A percentile compares a stretch with the other conserved stretches of the same genome.
Conservation (phyloP, 177 flowering plant genomes). For the Vitis hybrid region DNA sequence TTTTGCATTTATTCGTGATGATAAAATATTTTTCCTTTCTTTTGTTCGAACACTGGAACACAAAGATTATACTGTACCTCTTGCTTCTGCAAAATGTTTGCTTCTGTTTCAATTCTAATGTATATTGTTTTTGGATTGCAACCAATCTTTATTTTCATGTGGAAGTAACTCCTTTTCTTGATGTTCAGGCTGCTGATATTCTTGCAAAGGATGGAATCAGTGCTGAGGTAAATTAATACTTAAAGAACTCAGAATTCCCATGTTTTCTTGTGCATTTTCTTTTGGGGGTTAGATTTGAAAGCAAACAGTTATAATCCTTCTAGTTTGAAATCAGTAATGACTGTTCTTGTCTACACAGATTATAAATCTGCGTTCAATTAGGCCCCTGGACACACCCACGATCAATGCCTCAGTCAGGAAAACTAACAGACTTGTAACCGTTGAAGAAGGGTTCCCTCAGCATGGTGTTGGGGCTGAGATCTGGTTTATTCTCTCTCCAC, state of each 20-base stretch:
- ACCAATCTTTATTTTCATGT: background rate
- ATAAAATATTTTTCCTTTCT: background rate
- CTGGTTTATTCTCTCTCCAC: constrained; percentile 42
- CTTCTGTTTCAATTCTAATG: background rate
- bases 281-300: background rate
- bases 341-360: constrained; percentile 49
- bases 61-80: background rate
- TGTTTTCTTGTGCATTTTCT: background rate
- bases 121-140: background rate
- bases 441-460: constrained; percentile 97
- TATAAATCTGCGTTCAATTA: constrained; percentile 85
- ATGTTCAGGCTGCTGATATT: constrained; percentile 83
- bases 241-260: background rate
- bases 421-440: constrained; percentile 84
- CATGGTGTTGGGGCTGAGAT: constrained; percentile 98
- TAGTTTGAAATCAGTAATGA: background rate
- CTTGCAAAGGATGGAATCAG: constrained; percentile 92
- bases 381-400: constrained; percentile 86
- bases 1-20: background rate
- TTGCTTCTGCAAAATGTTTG: background rate
- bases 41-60: background rate
- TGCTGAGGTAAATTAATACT: constrained; percentile 73
- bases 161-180: constrained; percentile 6
- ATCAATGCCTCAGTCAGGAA: constrained; percentile 92
- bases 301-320: background rate